Evolutionary conservation across 1,284 basidiomycete species (phyloP), one percentile per base, ranked within the genome.

Genomic region (Pholiota adiposa): DNA sequence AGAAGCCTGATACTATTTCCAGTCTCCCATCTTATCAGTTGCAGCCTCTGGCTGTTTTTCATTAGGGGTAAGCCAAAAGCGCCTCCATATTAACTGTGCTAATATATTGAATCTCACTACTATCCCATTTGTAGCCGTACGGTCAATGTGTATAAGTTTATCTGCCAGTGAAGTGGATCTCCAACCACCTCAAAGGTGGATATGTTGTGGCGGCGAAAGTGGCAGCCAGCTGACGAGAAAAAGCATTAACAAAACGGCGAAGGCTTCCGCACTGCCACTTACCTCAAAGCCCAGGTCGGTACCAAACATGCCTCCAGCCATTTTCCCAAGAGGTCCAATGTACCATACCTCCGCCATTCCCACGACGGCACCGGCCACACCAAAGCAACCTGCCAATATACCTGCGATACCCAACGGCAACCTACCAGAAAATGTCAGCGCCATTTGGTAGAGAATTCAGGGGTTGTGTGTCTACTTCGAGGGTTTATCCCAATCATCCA

Each of bases 281-380:
- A 63, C 62, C 62, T 63, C 62, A 46, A 63, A 63, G 19, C 62
- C 62, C n/a, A 63, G 49, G 55, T 63, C 62, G 9, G 62, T 60
- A 25, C 62, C 62, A 41, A 61, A 61, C 46, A 54, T 31, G 12
- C 56, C 56, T 27, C 59, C 62, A 6, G 59, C 59, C 59, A 55
- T 58, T 40, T 59, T 63, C 19, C 56, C 62, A 23, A 63, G 51
- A 18, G 62, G 62, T 11, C 62, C 62, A 23, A 54, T 63, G 23
- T 61, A 63, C 62, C 62, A 63, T 38, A 63, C 59, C 51, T 63
- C 62, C n/a, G 62, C 36, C 62, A 63, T 63, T 1, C 62, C 62
- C 14, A 63, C 59, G 3, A 63, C 62, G 3, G 62, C 62, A 18
- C 62, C 62, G 14, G 62, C 59, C 29, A 59, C 59, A 33, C 62